phyloP scores from a whole-genome alignment of 352 stramenopile genomes.

The Phytophthora sansomeana region DNA sequence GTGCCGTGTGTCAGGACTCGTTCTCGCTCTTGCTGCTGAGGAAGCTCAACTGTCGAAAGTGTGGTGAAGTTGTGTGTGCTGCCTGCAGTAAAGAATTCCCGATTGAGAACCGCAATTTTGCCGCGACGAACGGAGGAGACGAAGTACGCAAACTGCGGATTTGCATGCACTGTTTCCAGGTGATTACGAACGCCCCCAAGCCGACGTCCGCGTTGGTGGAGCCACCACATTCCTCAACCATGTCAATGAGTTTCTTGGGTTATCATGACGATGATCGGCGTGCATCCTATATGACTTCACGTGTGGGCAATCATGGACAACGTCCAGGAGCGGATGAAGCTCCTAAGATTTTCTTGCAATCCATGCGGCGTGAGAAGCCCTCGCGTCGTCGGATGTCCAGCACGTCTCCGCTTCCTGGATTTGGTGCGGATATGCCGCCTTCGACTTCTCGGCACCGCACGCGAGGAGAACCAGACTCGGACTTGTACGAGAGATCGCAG shows the following conservation, averaged over 20 bases:
- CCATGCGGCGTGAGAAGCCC: conserved; percentile 58
- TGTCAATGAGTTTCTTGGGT: conserved; percentile 67
- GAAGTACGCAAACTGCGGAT: conserved; percentile 83
- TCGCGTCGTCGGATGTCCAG: conserved; percentile 38
- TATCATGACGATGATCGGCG: conserved; percentile 72
- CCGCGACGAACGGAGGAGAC: conserved; percentile 37
- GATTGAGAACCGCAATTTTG: conserved; percentile 69
- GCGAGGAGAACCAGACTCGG: conserved; percentile 24
- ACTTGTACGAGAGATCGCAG: conserved; percentile 39
- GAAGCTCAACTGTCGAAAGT: conserved; percentile 90
- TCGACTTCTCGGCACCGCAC: conserved; percentile 30
- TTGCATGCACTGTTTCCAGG: conserved; percentile 87
- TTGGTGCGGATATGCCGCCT: conserved; percentile 20
- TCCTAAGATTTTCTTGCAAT: conserved; percentile 80
- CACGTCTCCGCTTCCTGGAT: conserved; percentile 38
- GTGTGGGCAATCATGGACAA: conserved; percentile 21
- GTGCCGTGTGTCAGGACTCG: conserved; percentile 81
- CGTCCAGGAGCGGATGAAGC: conserved; percentile 30
- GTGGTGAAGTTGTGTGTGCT: conserved; percentile 88
- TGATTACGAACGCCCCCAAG: conserved; percentile 76
- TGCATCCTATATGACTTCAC: conserved; percentile 67
- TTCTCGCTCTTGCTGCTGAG: conserved; percentile 84
- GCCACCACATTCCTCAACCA: conserved; percentile 58
- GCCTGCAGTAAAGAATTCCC: conserved; percentile 85
- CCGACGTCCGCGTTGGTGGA: conserved; percentile 56